A percentile compares a stretch with the other conserved stretches of the same genome.
Evolutionary conservation across 2,329 filamentous ascomycete species (phyloP).

Genomic region (Sordariomycetes sp.): DNA sequence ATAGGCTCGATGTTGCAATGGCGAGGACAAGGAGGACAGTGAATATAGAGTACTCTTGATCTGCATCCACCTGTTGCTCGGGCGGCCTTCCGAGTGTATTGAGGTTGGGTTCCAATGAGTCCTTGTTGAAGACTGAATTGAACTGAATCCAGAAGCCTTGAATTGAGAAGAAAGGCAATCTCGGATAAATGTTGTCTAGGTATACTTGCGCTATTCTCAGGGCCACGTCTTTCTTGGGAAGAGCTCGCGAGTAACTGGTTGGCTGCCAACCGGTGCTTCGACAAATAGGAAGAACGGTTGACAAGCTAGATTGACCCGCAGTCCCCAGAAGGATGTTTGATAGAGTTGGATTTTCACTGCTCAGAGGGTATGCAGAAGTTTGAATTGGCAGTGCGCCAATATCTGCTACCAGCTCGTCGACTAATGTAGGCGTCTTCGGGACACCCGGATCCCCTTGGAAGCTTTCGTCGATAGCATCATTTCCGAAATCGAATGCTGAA

Average conservation of each 20-base stretch:
- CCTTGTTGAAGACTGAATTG: constrained; percentile 10
- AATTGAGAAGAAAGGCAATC: constrained; percentile 14
- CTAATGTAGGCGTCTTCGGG: constrained; percentile 5
- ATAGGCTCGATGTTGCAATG: constrained; percentile 13
- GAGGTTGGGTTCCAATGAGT: constrained; percentile 10
- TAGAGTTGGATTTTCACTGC: constrained; percentile 8
- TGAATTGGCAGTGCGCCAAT: constrained; percentile 13
- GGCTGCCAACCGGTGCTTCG: not conserved
- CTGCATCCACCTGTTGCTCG: not conserved
- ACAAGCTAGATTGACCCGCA: constrained; percentile 5
- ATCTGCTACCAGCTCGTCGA: constrained; percentile 13
- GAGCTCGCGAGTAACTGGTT: not conserved
- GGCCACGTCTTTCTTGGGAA: constrained; percentile 9
- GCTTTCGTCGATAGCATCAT: not conserved
- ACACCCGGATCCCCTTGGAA: not conserved
- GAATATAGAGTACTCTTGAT: constrained; percentile 11
- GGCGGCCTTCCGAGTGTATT: not conserved
- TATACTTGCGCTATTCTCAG: constrained; percentile 13
- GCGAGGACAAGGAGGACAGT: constrained; percentile 13
- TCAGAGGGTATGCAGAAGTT: constrained; percentile 7
- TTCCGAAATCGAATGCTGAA: not conserved
- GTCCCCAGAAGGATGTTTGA: constrained; percentile 12
- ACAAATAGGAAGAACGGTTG: not conserved
- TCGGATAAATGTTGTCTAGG: constrained; percentile 12
- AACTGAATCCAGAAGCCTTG: constrained; percentile 15